phyloP scores from a whole-genome alignment of 768 basidiomycete species.

The Boletellus ananiceps region DNA sequence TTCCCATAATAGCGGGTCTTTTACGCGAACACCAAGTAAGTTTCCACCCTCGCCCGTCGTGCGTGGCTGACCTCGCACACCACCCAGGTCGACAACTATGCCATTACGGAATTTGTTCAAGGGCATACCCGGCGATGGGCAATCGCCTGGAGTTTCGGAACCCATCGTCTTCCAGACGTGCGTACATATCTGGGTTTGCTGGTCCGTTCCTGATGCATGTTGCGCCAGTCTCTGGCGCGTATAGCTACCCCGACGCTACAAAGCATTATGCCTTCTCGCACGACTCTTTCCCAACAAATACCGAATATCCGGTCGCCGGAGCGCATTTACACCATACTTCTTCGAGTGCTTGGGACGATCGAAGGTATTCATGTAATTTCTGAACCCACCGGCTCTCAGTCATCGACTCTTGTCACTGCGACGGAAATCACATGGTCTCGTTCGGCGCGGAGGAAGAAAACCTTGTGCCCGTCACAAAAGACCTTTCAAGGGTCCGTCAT shows the following conservation, averaged over 20 bases:
- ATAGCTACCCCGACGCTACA: constrained; percentile 42
- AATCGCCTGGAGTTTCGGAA: constrained; percentile 77
- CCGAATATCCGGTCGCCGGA: constrained; percentile 7
- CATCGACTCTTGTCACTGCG: constrained; percentile 26
- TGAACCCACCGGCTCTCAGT: background rate
- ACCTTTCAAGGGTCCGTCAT: constrained; percentile 5
- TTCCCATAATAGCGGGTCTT: constrained; percentile 53
- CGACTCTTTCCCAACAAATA: constrained; percentile 46
- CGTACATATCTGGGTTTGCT: constrained; percentile 24
- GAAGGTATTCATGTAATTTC: constrained; percentile 21
- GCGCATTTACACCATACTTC: constrained; percentile 19
- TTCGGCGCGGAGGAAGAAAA: constrained; percentile 51
- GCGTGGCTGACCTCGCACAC: background rate
- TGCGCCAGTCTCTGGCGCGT: constrained; percentile 33
- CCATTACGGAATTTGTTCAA: constrained; percentile 76
- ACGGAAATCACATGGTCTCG: constrained; percentile 64
- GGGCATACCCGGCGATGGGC: constrained; percentile 93
- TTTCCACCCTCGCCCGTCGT: background rate
- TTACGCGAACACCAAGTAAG: constrained; percentile 46
- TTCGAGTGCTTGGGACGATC: constrained; percentile 32
- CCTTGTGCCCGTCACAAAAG: background rate
- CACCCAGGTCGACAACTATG: constrained; percentile 79
- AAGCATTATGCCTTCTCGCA: constrained; percentile 52
- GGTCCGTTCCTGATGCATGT: constrained; percentile 29
- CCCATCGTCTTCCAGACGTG: constrained; percentile 72